These are phyloP conservation scores for Colletotrichum tofieldiae DNA, from an alignment of 2,329 filamentous ascomycete genomes.

Conservation along the genomic window DNA sequence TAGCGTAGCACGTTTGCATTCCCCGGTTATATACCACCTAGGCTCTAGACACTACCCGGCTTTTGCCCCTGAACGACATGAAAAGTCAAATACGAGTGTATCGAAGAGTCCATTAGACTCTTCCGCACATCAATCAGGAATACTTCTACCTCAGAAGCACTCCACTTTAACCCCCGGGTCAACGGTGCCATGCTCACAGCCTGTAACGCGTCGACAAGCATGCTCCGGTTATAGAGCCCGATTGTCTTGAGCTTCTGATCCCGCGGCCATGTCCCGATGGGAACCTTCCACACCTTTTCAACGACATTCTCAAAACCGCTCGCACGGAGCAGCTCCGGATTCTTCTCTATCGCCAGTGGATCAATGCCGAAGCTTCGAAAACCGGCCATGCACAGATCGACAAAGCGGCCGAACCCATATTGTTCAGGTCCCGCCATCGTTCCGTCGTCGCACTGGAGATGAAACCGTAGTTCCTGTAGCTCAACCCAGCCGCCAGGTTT, in stretches of 20 bases:
- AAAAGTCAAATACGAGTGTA: slow-evolving; percentile 66
- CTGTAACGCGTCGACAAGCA: slow-evolving; percentile 35
- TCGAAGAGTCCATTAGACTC: slow-evolving; percentile 60
- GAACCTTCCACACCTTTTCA: slow-evolving; percentile 45
- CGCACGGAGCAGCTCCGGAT: slow-evolving; percentile 63
- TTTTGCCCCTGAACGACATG: slow-evolving; percentile 68
- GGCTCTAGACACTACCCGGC: slow-evolving; percentile 48
- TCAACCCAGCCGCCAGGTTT: slow-evolving; percentile 63
- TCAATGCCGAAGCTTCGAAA: slow-evolving; percentile 63
- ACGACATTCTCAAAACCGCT: slow-evolving; percentile 46
- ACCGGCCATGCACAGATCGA: slow-evolving; percentile 64
- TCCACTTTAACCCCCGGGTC: slow-evolving; percentile 58
- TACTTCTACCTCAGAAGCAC: slow-evolving; percentile 55
- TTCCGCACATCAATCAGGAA: slow-evolving; percentile 65
- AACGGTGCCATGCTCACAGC: slow-evolving; percentile 55
- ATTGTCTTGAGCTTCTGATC: slow-evolving; percentile 43
- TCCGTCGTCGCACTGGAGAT: slow-evolving; percentile 55
- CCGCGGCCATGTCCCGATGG: slow-evolving; percentile 44
- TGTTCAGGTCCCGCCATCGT: slow-evolving; percentile 56
- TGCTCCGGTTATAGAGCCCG: slow-evolving; percentile 45
- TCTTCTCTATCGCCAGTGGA: slow-evolving; percentile 66
- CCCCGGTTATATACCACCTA: background rate
- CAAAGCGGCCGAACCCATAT: slow-evolving; percentile 66
- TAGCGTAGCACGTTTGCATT: background rate
- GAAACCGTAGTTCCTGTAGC: slow-evolving; percentile 61